Evolutionary conservation across 495 filamentous ascomycete genomes (phyloP), one percentile per base, ranked within the genome.

Genomic region (Aspergillus leporis): DNA sequence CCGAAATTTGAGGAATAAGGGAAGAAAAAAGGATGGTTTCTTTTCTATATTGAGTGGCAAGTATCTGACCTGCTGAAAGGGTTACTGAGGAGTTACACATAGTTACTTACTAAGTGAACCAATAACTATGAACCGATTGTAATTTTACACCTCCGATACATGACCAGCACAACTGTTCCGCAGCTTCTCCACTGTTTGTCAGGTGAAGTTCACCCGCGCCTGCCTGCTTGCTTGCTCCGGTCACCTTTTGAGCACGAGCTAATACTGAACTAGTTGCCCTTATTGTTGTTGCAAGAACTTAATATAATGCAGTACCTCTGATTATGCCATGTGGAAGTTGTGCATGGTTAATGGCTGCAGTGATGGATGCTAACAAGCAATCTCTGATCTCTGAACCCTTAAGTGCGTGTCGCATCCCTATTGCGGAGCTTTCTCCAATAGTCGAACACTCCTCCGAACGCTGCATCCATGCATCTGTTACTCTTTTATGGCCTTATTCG

Each of bases 401-500:
- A 61, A 64, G 51, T 38, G 65, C 66, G 61, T 66, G 55, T 19
- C 75, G 72, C 28, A 78, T 86, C 49, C 78, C 89, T 22, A 92
- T 96, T 65, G 83, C 90, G 31, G 76, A 87, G 63, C 80, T 94
- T 51, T 72, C 75, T 10, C 90, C 91, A n/a, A 64, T 68, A 25
- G 67, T 79, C 51, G 63, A 75, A 38, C 36, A 67, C 23, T 43
- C 61, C 5, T 62, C 70, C 10, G 53, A 61, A 7, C 70, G 67
- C 48, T 74, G 73, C n/a, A 75, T 92, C 28, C 72, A 76, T 52
- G 92, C 87, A 14, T 78, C 91, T 1, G 86, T 97, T 34, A 90
- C 89, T 5, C 85, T 98, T 18, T 84, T 92, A 47, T 97, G 94
- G 93, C 94, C 94, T 0, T 98, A 90, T 71, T 96, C 89, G 34